A percentile compares a stretch with the other conserved stretches of the same genome.
These are phyloP conservation scores for Candida buenavistaensis DNA, from an alignment of 1,139 yeast genomes.

Conservation along the genomic window DNA sequence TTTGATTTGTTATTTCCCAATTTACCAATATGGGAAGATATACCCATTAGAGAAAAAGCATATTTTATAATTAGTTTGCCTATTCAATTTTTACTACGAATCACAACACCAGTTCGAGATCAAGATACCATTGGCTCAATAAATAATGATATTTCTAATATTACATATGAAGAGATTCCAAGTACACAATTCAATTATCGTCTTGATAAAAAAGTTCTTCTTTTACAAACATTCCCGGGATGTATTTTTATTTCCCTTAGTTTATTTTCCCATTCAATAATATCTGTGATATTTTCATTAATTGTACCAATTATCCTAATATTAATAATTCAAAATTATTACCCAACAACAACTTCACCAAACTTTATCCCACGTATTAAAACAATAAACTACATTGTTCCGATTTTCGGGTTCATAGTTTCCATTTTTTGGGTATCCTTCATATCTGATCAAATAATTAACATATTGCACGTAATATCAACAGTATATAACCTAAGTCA, in stretches of 20 bases:
- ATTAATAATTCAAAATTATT: slow-evolving; percentile 9
- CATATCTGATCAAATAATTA: slow-evolving; percentile 77
- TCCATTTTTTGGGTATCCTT: slow-evolving; percentile 74
- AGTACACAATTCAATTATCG: slow-evolving; percentile 14
- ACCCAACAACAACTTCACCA: slow-evolving; percentile 7
- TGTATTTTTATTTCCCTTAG: slow-evolving; percentile 16
- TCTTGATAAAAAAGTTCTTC: slow-evolving; percentile 16
- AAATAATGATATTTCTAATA: slow-evolving; percentile 4
- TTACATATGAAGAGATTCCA: slow-evolving; percentile 1
- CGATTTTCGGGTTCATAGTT: slow-evolving; percentile 63
- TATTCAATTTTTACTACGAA: slow-evolving; percentile 40
- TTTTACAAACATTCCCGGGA: slow-evolving; percentile 22
- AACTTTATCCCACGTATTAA: slow-evolving; percentile 10
- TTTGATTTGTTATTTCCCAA: slow-evolving; percentile 24
- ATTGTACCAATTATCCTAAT: slow-evolving; percentile 13
- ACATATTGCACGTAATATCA: slow-evolving; percentile 63
- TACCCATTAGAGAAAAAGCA: slow-evolving; percentile 14
- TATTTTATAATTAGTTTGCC: slow-evolving; percentile 41
- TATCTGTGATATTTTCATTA: slow-evolving; percentile 14
- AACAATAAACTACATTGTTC: slow-evolving; percentile 29
- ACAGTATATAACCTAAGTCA: slow-evolving; percentile 65
- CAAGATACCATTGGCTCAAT: slow-evolving; percentile 12
- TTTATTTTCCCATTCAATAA: too few relatives aligned
- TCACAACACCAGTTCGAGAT: slow-evolving; percentile 51
- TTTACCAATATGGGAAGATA: slow-evolving; percentile 12